Percentiles rank a stretch among this genome's conserved stretches.
Evolutionary conservation across 805 yeast species (phyloP).

Genomic region (Brettanomyces custersianus): DNA sequence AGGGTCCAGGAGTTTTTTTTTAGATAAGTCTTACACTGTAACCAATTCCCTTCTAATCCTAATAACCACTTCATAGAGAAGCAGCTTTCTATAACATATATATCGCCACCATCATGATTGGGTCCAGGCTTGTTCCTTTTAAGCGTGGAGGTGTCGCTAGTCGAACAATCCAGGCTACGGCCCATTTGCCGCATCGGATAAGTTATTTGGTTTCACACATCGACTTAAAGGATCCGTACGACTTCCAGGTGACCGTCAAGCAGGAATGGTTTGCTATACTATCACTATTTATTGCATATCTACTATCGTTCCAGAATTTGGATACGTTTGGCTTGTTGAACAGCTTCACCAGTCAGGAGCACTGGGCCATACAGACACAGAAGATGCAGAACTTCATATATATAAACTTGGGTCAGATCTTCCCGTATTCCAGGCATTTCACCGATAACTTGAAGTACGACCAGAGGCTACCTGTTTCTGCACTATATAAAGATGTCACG

Average conservation of each 20-base stretch:
- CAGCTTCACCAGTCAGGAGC: slow-evolving; percentile 4
- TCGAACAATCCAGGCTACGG: too few species aligned
- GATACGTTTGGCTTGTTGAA: slow-evolving; percentile 2
- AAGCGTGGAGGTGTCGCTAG: too few species aligned
- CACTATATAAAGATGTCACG: not conserved
- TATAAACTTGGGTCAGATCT: not conserved
- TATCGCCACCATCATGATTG: too few species aligned
- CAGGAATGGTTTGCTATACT: not conserved
- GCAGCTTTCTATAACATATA: too few species aligned
- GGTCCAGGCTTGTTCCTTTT: too few species aligned
- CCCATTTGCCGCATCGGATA: too few species aligned
- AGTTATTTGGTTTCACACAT: too few species aligned
- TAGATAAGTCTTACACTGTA: too few species aligned
- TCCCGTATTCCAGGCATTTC: slow-evolving; percentile 1
- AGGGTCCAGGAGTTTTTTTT: too few species aligned
- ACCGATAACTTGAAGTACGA: slow-evolving; percentile 1
- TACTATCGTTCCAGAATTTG: not conserved
- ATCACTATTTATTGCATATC: not conserved
- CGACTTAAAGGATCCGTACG: not conserved
- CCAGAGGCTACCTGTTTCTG: slow-evolving; percentile 2
- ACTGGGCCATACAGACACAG: slow-evolving; percentile 1
- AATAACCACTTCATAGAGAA: too few species aligned
- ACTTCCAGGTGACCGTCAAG: not conserved
- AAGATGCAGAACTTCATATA: not conserved
- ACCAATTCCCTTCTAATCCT: too few species aligned